Conservation (phyloP, 371 early-diverging fungal genomes). For the Dichotomocladium elegans region DNA sequence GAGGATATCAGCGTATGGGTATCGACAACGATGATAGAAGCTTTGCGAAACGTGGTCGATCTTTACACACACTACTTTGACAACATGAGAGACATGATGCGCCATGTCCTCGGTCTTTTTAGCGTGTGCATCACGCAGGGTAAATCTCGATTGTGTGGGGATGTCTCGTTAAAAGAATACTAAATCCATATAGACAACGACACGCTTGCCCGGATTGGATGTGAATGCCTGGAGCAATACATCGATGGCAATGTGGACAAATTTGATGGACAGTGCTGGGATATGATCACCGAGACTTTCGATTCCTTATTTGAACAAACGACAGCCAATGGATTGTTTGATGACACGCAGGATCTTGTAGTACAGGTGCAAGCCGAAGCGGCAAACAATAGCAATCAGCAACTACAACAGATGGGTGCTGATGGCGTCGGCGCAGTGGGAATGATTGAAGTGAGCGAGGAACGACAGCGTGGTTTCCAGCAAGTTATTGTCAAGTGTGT, state of each 20-base stretch:
- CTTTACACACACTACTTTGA: conserved; percentile 78
- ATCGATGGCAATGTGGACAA: conserved; percentile 74
- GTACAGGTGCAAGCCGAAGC: conserved; percentile 22
- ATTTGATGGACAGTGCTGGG: conserved; percentile 70
- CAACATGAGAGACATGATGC: conserved; percentile 64
- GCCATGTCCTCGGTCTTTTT: conserved; percentile 75
- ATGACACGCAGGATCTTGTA: conserved; percentile 43
- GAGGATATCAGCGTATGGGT: conserved; percentile 55
- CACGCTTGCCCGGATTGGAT: conserved; percentile 87
- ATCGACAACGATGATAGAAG: conserved; percentile 74
- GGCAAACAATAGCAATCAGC: background rate
- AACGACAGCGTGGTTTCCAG: conserved; percentile 66
- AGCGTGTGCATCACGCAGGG: conserved; percentile 80
- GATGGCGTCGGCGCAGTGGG: background rate
- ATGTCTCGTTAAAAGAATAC: too few relatives aligned
- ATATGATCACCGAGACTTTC: conserved; percentile 64
- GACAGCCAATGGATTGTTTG: conserved; percentile 79
- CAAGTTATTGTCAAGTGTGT: conserved; percentile 77
- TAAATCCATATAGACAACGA: conserved; percentile 74
- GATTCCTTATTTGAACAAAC: conserved; percentile 72
- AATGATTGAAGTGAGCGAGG: conserved; percentile 25
- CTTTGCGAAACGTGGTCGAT: conserved; percentile 82
- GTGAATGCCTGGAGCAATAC: conserved; percentile 86
- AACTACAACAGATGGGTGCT: too few relatives aligned
- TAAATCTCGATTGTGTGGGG: too few relatives aligned